Base-by-base conservation (phyloP, 768 basidiomycete species). In the Kwoniella bestiolae region DNA sequence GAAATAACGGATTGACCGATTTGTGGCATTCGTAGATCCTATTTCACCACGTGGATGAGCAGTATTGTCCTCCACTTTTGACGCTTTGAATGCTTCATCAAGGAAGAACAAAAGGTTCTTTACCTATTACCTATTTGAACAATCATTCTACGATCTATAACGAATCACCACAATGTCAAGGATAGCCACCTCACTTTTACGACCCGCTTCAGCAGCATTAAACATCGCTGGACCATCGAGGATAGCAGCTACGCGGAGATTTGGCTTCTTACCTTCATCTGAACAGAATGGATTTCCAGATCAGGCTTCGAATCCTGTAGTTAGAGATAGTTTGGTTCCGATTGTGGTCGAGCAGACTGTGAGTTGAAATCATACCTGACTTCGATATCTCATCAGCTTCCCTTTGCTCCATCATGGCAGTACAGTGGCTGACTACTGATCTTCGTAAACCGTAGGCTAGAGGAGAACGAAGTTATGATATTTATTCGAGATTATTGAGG, bases 341-440 rank as follows among this genome's bases (percentile, higher is more conserved):
- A 94, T 94, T 49, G 92, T 95, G 60, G 91, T 95, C 68, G 92
- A 95, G 75, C 92, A 94, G 80, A 94, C 92, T 25, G 91, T 92
- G 72, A 72, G 83, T 69, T 29, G 8, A 26, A 18, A n/a, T n/a
- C n/a, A n/a, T n/a, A n/a, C n/a, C n/a, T n/a, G n/a, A n/a, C n/a
- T n/a, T n/a, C 29, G 9, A 29, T 9, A 29, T 49, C 18, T 25
- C n/a, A 16, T 9, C n/a, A 31, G 23, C 41, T 21, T 7, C 5
- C 25, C 14, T 29, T 26, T 23, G 16, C 14, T 46, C 21, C 50
- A 60, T 55, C 21, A 35, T 69, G 63, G 63, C 41, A 11, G 49
- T 56, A 60, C 8, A 45, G 60, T 38, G 69, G 31, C 56, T 47
- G 60, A 71, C 47, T 63, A 52, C 32, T 63, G 56, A 56, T 3